Conservation (phyloP, 352 stramenopile genomes). For the Aphanomyces stellatus region DNA sequence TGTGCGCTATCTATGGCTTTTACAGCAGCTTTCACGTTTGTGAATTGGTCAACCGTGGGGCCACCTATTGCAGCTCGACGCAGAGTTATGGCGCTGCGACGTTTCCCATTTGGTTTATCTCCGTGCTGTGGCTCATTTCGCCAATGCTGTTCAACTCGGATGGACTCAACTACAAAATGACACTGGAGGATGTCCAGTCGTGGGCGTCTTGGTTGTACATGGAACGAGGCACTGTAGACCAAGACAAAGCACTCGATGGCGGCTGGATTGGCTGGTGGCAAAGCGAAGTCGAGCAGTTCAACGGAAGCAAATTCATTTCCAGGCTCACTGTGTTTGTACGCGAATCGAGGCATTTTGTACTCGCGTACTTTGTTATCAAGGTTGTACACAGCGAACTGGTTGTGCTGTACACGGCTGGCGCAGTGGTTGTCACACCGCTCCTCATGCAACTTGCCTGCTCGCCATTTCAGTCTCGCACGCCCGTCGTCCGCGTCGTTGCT, state of each 20-base stretch:
- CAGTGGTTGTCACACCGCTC: slow-evolving; percentile 39
- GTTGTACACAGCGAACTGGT: slow-evolving; percentile 39
- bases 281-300: slow-evolving; percentile 44
- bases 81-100: slow-evolving; percentile 66
- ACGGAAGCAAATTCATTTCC: slow-evolving; percentile 56
- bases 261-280: slow-evolving; percentile 77
- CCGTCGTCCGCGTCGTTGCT: slow-evolving; percentile 38
- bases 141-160: slow-evolving; percentile 77
- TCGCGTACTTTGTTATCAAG: slow-evolving; percentile 66
- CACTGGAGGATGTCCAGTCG: slow-evolving; percentile 46
- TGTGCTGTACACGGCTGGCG: slow-evolving; percentile 37
- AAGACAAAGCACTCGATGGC: slow-evolving; percentile 47
- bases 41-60: slow-evolving; percentile 41
- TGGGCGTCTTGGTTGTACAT: slow-evolving; percentile 71
- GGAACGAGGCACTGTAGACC: slow-evolving; percentile 47
- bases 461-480: slow-evolving; percentile 91
- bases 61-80: slow-evolving; percentile 46
- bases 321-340: slow-evolving; percentile 54
- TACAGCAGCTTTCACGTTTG: slow-evolving; percentile 54
- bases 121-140: slow-evolving; percentile 51
- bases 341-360: slow-evolving; percentile 59
- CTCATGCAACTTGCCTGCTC: slow-evolving; percentile 47
- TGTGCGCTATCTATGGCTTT: slow-evolving; percentile 54
- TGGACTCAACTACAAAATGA: slow-evolving; percentile 61
- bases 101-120: slow-evolving; percentile 75